Evolutionary conservation across 371 early-diverging fungal genomes (phyloP), one percentile per base, ranked within the genome.

Genomic region (Mortierella sp.): DNA sequence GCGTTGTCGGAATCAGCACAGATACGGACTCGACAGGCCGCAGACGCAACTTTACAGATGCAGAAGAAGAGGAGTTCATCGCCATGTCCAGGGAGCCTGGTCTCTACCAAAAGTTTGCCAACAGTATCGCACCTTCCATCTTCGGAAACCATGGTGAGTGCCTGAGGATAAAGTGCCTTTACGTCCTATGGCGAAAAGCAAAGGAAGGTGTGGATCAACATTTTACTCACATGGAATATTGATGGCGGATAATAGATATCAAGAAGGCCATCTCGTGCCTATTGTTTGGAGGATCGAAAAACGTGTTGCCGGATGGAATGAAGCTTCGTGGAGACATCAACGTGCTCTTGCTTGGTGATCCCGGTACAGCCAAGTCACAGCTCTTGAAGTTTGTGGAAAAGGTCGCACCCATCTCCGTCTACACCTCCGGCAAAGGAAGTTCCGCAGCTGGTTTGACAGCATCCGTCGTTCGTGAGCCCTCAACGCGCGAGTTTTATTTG

Each of bases 361-460:
- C 99, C 3, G 99, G 99, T 69, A 97, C 99, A 31, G 99, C 99
- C 57, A 99, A 99, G 82, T 93, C 94, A 17, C 99, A 99, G 83
- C 83, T 99, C 69, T 87, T 99, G 32, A 99, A 99, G 86, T 99
- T 99, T 87, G 94, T 97, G 21, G 97, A 99, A 72, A 95, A 95
- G 86, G 94, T 89, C 2, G 92, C 99, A 1, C 99, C 99, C 6
- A 95, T 99, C 54, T 95, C 97, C 19, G 98, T 99, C 23, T 99
- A 97, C 79, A 99, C 99, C 2, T 96, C 97, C 46, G 99, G 99
- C 37, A 99, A 99, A 79, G 97, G 97, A 39, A 93, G 95, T 52
- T 94, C 94, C 82, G 99, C 99, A 4, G 99, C 99, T 15, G 99
- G 99, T 85, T 87, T 99, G 68, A 99, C 99, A 2, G 99, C 99